A percentile compares a stretch with the other conserved stretches of the same genome.
Conservation (phyloP, 495 filamentous ascomycete genomes). For the Penicillium manginii region DNA sequence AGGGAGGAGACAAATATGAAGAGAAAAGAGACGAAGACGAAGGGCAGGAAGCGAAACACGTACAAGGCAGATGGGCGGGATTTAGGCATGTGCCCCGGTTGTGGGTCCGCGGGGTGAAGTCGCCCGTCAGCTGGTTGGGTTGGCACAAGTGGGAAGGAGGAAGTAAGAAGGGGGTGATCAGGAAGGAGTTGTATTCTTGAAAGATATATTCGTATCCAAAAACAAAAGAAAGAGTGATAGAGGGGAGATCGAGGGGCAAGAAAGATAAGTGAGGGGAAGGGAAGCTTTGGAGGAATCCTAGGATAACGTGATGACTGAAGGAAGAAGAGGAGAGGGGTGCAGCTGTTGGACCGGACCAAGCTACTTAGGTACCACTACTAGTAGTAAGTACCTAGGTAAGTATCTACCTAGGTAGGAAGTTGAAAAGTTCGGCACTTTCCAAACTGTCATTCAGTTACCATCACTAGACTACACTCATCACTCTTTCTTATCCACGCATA, state of each 20-base stretch:
- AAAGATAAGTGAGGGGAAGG: slow-evolving; percentile 9
- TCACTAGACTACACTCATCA: no score
- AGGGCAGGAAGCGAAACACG: slow-evolving; percentile 2
- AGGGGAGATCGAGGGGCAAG: neutral
- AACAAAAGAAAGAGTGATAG: no score
- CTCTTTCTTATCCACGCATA: neutral
- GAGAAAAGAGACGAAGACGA: slow-evolving; percentile 2
- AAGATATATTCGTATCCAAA: neutral
- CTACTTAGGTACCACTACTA: no score
- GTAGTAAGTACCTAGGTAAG: no score
- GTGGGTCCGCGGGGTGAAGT: slow-evolving; percentile 19
- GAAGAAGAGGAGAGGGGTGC: neutral
- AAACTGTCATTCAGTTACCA: no score
- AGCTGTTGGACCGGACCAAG: no score
- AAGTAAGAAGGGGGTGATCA: neutral
- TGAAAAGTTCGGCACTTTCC: no score
- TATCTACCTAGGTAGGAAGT: no score
- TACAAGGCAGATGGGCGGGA: slow-evolving; percentile 8
- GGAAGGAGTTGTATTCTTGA: neutral
- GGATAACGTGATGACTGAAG: no score
- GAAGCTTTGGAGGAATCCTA: no score
- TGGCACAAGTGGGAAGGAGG: neutral
- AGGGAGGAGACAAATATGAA: slow-evolving; percentile 8
- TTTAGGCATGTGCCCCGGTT: slow-evolving; percentile 13
- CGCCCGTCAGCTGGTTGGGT: slow-evolving; percentile 11